Evolutionary conservation across 139 green algal genomes (phyloP), one percentile per base, ranked within the genome.

Genomic region (Chlamydomonas incerta): DNA sequence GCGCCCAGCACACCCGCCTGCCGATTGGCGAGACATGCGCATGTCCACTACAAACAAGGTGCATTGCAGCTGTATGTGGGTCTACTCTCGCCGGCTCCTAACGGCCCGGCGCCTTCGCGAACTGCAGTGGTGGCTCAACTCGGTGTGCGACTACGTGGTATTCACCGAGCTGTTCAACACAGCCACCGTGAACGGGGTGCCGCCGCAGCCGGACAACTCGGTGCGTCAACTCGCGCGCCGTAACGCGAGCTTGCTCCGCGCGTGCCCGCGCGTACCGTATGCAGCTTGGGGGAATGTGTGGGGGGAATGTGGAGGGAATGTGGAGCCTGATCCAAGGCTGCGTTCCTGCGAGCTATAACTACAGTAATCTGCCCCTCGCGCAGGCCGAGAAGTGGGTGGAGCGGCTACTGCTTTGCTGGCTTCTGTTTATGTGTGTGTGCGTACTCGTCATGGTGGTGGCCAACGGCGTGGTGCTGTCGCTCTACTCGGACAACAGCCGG

Each of bases 361-460:
- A n/a, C n/a, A n/a, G n/a, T n/a, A n/a, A n/a, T n/a, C n/a, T n/a
- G 2, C 8, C 52, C 17, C 60, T 5, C 20, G 33, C 21, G 34
- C 67, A 85, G 80, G 46, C 31, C 0, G 66, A 52, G 34, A 18
- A 17, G 1, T 69, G 63, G 70, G 41, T 71, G 17, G 9, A 14
- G 5, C 81, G 81, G 21, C n/a, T 87, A 34, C 74, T 87, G 52
- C 31, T 69, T 71, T 81, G 70, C 70, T 67, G 17, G 28, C 81
- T 81, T 41, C 70, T 87, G 1, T 87, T 87, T 71, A 66, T 28
- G 9, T 74, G 18, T 14, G 58, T 81, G 18, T 52, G 67, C 34
- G 58, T 87, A 37, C 24, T 55, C 21, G 37, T 87, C 4, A 65
- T 47, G 37, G 20, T 70, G 28, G 65, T 9, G 21, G 37, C 31